These are phyloP conservation scores for Euphorbia pulcherrima DNA, from an alignment of 345 rosid species.

Conservation along the genomic window DNA sequence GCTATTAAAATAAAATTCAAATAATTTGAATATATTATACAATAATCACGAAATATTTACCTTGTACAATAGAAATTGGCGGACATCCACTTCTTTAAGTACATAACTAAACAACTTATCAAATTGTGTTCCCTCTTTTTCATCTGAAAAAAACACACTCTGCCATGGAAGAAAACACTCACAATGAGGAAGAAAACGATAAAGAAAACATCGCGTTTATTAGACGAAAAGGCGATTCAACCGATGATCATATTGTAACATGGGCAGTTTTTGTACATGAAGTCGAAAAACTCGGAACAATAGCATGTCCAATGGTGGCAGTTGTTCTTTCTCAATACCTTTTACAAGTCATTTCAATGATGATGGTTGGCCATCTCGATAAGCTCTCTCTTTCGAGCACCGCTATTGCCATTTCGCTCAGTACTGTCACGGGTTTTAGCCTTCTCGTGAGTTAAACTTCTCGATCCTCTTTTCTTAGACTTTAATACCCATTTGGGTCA, in stretches of 20 bases:
- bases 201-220: slow-evolving; percentile 4
- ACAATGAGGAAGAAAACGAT: neutral
- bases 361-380: slow-evolving; percentile 87
- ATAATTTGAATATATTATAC: no score
- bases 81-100: neutral
- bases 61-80: neutral
- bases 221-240: neutral
- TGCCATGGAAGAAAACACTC: neutral
- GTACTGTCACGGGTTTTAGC: slow-evolving; percentile 69
- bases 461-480: no score
- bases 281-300: slow-evolving; percentile 40
- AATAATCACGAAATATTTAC: neutral
- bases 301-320: slow-evolving; percentile 73
- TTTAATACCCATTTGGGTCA: no score
- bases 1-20: no score
- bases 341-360: slow-evolving; percentile 51
- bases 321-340: slow-evolving; percentile 49
- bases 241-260: neutral
- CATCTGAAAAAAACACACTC: no score
- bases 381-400: slow-evolving; percentile 68
- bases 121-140: no score
- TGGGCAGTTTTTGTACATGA: slow-evolving; percentile 32
- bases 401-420: slow-evolving; percentile 69
- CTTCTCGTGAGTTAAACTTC: slow-evolving; percentile 46
- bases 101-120: neutral